Conservation (phyloP, 1,139 yeast genomes). For the Blastobotrys capitulatus region DNA sequence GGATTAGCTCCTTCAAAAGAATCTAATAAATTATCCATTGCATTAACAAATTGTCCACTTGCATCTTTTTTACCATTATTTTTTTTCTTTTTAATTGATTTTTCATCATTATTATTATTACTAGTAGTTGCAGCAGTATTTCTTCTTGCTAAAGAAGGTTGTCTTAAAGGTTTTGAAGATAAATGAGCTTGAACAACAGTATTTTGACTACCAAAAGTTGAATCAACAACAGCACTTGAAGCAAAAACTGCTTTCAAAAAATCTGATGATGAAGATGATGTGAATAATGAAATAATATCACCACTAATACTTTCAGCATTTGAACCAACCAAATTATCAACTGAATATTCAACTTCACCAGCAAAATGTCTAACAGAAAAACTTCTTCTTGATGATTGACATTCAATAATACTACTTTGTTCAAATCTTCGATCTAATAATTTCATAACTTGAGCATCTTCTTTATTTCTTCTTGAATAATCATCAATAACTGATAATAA, state of each 20-base stretch:
- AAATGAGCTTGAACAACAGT: constrained; percentile 37
- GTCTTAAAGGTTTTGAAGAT: constrained; percentile 37
- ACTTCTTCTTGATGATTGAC: constrained; percentile 27
- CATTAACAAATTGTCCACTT: constrained; percentile 34
- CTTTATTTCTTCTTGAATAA: constrained; percentile 35
- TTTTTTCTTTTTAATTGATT: constrained; percentile 15
- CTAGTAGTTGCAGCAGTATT: background rate
- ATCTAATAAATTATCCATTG: constrained; percentile 34
- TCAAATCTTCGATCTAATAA: constrained; percentile 33
- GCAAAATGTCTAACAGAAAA: constrained; percentile 38
- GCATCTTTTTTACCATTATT: constrained; percentile 25
- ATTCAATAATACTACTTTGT: constrained; percentile 29
- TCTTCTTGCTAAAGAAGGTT: constrained; percentile 32
- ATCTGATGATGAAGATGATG: constrained; percentile 36
- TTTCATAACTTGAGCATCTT: constrained; percentile 31
- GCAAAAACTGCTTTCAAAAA: constrained; percentile 35
- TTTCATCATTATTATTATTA: background rate
- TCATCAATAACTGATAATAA: constrained; percentile 37
- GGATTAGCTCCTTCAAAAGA: constrained; percentile 38
- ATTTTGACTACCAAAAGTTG: constrained; percentile 29
- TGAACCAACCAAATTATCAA: constrained; percentile 31
- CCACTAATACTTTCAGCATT: constrained; percentile 37
- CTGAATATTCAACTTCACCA: constrained; percentile 38
- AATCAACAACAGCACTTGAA: constrained; percentile 36
- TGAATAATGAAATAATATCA: constrained; percentile 37